Evolutionary conservation across 805 yeast genomes (phyloP).

Genomic region (Saccharomycopsis fermentans): DNA sequence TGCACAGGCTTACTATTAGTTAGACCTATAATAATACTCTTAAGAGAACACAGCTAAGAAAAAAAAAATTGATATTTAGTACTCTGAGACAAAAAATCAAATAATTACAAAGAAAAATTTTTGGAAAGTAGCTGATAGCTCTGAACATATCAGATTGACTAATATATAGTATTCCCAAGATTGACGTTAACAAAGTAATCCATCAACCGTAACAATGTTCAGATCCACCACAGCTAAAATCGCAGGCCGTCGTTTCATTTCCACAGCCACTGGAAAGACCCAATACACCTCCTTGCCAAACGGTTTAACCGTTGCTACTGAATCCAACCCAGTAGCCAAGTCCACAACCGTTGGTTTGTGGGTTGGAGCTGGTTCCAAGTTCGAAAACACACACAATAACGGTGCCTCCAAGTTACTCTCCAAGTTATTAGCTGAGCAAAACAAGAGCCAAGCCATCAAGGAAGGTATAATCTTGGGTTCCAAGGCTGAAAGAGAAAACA

Average conservation of each 20-base stretch:
- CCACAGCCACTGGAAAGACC: constrained; percentile 50
- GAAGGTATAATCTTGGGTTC: constrained; percentile 50
- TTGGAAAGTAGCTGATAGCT: background rate
- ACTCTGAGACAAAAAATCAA: too few species aligned
- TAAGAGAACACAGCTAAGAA: too few species aligned
- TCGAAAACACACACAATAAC: constrained; percentile 72
- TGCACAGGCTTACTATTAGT: too few species aligned
- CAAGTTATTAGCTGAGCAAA: constrained; percentile 34
- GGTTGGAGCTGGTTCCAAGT: constrained; percentile 68
- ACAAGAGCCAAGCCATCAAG: constrained; percentile 28
- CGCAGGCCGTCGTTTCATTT: constrained; percentile 42
- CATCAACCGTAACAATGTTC: constrained; percentile 7
- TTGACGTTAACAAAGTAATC: background rate
- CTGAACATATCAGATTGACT: background rate
- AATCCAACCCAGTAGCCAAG: constrained; percentile 43
- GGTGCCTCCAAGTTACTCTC: constrained; percentile 66
- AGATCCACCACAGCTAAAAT: constrained; percentile 9
- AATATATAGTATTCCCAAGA: background rate
- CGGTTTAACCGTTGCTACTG: constrained; percentile 68
- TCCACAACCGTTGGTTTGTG: constrained; percentile 60
- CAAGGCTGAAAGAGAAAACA: constrained; percentile 49
- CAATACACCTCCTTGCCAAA: constrained; percentile 62
- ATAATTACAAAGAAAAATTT: background rate
- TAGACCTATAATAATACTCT: too few species aligned
- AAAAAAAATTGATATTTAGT: too few species aligned